phyloP scores from a whole-genome alignment of 805 yeast species.

The Wickerhamomyces tratensis region DNA sequence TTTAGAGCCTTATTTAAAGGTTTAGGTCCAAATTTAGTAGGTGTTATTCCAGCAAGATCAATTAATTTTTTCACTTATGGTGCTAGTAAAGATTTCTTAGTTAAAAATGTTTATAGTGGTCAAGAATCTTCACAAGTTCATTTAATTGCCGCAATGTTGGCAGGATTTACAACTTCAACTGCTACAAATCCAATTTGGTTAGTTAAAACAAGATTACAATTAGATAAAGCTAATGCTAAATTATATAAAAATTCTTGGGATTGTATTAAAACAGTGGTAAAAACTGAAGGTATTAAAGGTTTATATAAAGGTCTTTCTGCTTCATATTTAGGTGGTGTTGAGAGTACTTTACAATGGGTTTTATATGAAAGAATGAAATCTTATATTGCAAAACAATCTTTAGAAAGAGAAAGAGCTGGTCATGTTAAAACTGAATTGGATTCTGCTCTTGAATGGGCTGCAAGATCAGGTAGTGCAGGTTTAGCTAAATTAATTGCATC shows the following conservation, averaged over 20 bases:
- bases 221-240: conserved; percentile 63
- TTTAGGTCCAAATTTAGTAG: conserved; percentile 91
- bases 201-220: conserved; percentile 86
- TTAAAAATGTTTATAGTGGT: conserved; percentile 58
- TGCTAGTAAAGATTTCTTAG: conserved; percentile 73
- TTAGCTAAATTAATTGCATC: conserved; percentile 92
- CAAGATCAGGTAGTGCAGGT: conserved; percentile 96
- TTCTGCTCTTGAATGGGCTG: conserved; percentile 79
- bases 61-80: conserved; percentile 96
- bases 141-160: conserved; percentile 75
- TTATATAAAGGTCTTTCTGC: conserved; percentile 90
- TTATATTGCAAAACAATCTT: conserved; percentile 45
- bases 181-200: conserved; percentile 98
- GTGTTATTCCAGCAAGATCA: conserved; percentile 96
- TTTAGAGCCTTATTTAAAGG: conserved; percentile 84
- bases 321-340: conserved; percentile 86
- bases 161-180: conserved; percentile 91
- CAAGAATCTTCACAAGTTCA: conserved; percentile 81
- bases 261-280: conserved; percentile 60
- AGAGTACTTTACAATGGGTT: conserved; percentile 93
- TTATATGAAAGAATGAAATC: conserved; percentile 90
- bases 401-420: conserved; percentile 24
- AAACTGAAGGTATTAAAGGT: conserved; percentile 70
- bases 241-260: conserved; percentile 80
- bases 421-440: conserved; percentile 37